A percentile compares a stretch with the other conserved stretches of the same genome.
Conservation (phyloP, 2,329 filamentous ascomycete species). For the Penicillium glabrum region DNA sequence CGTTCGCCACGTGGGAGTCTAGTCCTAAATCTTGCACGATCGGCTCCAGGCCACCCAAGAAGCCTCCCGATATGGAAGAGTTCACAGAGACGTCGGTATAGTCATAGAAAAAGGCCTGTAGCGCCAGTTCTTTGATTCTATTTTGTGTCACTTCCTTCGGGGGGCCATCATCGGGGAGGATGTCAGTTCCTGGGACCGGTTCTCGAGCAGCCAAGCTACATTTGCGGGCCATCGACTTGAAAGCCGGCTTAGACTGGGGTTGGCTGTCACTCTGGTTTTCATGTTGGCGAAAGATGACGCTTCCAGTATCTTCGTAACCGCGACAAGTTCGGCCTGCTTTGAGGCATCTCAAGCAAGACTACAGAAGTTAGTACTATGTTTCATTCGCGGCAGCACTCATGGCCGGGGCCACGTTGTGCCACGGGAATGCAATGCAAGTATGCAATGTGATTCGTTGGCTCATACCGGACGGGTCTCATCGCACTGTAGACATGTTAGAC, state of each 20-base stretch:
- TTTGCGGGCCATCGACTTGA: not conserved
- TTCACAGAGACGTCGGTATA: not conserved
- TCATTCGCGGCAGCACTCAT: not conserved
- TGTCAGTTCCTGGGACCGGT: not conserved
- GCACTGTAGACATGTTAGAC: not conserved
- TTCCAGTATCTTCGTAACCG: not conserved
- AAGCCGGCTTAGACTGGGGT: not conserved
- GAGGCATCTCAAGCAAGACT: not conserved
- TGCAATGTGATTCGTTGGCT: not conserved
- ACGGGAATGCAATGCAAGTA: not conserved
- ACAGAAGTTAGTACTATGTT: not conserved
- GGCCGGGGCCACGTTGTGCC: not conserved
- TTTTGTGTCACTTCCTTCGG: not conserved
- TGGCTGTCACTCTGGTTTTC: not conserved
- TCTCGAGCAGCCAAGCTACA: not conserved
- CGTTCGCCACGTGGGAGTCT: not conserved
- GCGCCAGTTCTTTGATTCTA: not conserved
- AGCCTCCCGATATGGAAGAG: not conserved
- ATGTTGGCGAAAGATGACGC: not conserved
- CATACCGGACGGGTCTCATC: not conserved
- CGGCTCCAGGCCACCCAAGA: not conserved
- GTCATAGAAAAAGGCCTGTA: not conserved
- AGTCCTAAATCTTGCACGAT: not conserved
- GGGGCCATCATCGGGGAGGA: not conserved
- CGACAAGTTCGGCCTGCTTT: not conserved